Evolutionary conservation across 2,329 filamentous ascomycete species (phyloP).

Genomic region (Neofusicoccum cordaticola): DNA sequence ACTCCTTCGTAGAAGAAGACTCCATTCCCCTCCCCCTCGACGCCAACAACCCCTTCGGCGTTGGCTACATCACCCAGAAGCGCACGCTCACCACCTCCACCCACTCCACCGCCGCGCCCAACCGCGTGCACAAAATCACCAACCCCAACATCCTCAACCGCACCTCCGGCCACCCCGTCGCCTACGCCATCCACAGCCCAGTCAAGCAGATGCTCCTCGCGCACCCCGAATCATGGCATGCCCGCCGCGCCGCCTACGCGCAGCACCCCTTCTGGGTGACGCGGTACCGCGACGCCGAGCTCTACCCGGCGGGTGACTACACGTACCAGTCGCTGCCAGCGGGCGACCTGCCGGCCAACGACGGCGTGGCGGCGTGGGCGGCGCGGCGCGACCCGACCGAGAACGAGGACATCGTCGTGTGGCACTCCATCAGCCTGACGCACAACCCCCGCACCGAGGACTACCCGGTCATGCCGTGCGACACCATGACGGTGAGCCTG

Average conservation of each 20-base stretch:
- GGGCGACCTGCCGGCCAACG: conserved; percentile 14
- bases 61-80: conserved; percentile 7
- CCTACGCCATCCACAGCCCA: conserved; percentile 48
- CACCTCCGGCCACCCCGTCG: conserved; percentile 50
- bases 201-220: conserved; percentile 28
- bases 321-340: conserved; percentile 28
- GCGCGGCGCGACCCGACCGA: background rate
- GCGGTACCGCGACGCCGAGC: conserved; percentile 25
- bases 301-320: conserved; percentile 25
- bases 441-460: conserved; percentile 42
- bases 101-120: conserved; percentile 22
- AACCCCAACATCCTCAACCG: conserved; percentile 47
- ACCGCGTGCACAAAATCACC: conserved; percentile 49
- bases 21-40: conserved; percentile 23
- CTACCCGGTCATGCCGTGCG: conserved; percentile 31
- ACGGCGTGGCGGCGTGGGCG: conserved; percentile 24
- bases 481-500: conserved; percentile 19
- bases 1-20: conserved; percentile 33
- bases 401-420: conserved; percentile 42
- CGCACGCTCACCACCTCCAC: background rate
- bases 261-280: conserved; percentile 30
- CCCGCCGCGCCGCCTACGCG: conserved; percentile 26
- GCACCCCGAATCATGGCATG: conserved; percentile 24
- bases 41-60: background rate
- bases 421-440: conserved; percentile 45